A percentile compares a stretch with the other conserved stretches of the same genome.
Conservation (phyloP, 139 green algal species). For the Edaphochlamys debaryana region DNA sequence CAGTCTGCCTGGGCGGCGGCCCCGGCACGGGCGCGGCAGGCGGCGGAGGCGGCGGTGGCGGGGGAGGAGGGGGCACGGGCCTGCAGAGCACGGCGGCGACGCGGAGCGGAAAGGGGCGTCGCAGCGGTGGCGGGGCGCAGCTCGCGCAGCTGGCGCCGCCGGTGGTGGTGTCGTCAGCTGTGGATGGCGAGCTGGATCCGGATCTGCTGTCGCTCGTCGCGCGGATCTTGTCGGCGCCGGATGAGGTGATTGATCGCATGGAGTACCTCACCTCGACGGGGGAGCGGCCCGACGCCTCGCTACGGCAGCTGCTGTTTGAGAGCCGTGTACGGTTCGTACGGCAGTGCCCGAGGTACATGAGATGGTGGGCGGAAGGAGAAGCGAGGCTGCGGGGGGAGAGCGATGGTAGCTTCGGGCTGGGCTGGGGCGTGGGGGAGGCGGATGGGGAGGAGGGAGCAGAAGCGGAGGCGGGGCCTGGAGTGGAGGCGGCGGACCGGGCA, state of each 20-base stretch:
- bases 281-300: not conserved
- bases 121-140: too few species aligned
- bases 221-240: not conserved
- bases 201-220: constrained; percentile 7
- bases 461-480: not conserved
- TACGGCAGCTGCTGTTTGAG: constrained; percentile 26
- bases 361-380: constrained; percentile 28
- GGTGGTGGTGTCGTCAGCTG: not conserved
- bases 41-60: not conserved
- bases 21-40: not conserved
- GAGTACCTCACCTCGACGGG: constrained; percentile 4
- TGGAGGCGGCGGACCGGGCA: too few species aligned
- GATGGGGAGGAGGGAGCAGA: not conserved
- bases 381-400: constrained; percentile 16
- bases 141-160: not conserved
- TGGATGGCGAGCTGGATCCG: not conserved
- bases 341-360: constrained; percentile 22
- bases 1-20: not conserved
- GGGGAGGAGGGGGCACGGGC: too few species aligned
- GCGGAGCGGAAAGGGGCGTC: too few species aligned
- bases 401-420: not conserved
- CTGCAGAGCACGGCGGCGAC: too few species aligned
- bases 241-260: constrained; percentile 19
- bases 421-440: not conserved
- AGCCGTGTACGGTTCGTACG: constrained; percentile 5